Evolutionary conservation across 371 early-diverging fungal species (phyloP).

Genomic region (Mucor lusitanicus): DNA sequence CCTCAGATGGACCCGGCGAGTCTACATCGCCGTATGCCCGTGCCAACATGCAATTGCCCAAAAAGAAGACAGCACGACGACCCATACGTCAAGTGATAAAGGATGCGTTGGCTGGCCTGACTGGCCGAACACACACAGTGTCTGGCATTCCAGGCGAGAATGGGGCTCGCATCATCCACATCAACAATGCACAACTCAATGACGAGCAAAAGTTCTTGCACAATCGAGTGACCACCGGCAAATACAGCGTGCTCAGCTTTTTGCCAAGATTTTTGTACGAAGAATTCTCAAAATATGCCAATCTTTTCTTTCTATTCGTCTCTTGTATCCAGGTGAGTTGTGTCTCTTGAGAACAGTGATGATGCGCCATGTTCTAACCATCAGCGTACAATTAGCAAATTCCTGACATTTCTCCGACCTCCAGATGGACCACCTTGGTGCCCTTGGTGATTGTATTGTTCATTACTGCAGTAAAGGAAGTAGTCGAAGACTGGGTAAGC

Average conservation of each 20-base stretch:
- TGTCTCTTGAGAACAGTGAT: neutral
- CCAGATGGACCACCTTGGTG: conserved; percentile 86
- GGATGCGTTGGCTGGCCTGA: conserved; percentile 5
- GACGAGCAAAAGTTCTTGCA: conserved; percentile 73
- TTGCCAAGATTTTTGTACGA: conserved; percentile 91
- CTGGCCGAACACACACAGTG: conserved; percentile 11
- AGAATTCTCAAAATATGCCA: conserved; percentile 94
- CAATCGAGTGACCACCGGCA: conserved; percentile 85
- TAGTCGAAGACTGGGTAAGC: conserved; percentile 88
- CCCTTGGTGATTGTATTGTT: conserved; percentile 89
- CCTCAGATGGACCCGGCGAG: neutral
- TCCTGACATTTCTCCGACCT: conserved; percentile 79
- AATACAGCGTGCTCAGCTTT: conserved; percentile 87
- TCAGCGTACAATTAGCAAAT: no score
- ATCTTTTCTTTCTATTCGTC: conserved; percentile 93
- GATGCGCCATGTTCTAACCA: no score
- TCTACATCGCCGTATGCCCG: conserved; percentile 27
- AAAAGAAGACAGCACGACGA: neutral
- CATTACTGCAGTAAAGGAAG: conserved; percentile 95
- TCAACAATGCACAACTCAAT: conserved; percentile 81
- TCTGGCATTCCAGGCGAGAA: conserved; percentile 41
- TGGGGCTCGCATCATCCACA: conserved; percentile 75
- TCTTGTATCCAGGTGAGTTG: conserved; percentile 76
- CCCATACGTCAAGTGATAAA: conserved; percentile 12
- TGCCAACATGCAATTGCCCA: conserved; percentile 22